Conservation (phyloP, 108 stramenopile genomes). For the Nannochloropsis oceanica region DNA sequence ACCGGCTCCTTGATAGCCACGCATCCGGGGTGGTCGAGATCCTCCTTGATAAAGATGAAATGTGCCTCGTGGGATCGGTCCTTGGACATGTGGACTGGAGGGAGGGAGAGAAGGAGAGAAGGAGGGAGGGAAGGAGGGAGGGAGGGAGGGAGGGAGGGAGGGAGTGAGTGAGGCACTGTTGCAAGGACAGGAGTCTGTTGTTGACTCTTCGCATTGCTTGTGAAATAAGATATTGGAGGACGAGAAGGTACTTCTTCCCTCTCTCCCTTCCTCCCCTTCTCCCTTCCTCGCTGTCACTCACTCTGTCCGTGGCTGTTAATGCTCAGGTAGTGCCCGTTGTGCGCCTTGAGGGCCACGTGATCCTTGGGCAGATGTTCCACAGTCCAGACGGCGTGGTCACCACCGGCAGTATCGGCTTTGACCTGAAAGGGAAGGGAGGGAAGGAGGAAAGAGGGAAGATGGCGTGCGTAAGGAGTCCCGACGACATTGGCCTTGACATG, state of each 20-base stretch:
- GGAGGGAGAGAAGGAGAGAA: neutral
- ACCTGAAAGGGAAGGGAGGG: too few species aligned
- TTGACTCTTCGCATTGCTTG: too few species aligned
- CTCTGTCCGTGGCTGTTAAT: neutral
- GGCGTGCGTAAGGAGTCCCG: too few species aligned
- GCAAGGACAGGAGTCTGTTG: too few species aligned
- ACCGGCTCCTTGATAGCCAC: neutral
- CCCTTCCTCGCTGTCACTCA: neutral
- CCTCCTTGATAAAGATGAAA: neutral
- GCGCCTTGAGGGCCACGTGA: neutral
- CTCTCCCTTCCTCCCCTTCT: neutral
- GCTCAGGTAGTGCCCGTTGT: neutral
- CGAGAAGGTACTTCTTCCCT: too few species aligned
- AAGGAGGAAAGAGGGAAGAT: too few species aligned
- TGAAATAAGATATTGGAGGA: too few species aligned
- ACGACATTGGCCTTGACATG: too few species aligned
- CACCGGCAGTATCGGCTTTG: too few species aligned
- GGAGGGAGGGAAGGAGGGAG: neutral
- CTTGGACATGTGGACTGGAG: neutral
- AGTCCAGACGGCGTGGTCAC: neutral
- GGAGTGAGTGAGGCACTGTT: neutral
- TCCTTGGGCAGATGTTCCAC: neutral
- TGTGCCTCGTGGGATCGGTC: neutral
- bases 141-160: neutral
- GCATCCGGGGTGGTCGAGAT: neutral